phyloP scores from a whole-genome alignment of 2,329 filamentous ascomycete genomes.

The Alternaria infectoria region DNA sequence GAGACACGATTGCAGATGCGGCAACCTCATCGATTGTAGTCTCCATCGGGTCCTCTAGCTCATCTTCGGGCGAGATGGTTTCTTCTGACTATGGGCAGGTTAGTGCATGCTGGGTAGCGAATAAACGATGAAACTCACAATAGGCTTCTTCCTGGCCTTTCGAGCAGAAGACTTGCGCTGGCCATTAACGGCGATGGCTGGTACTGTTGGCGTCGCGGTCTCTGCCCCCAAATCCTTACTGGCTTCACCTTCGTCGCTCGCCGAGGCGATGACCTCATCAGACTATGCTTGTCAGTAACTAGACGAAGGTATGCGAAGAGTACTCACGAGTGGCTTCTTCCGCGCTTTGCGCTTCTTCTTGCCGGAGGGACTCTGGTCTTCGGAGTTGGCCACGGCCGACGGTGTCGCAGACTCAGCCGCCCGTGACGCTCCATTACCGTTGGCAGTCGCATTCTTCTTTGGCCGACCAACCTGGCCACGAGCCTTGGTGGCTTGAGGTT shows the following conservation, averaged over 20 bases:
- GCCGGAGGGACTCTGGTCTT: slow-evolving; percentile 27
- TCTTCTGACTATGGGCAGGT: slow-evolving; percentile 32
- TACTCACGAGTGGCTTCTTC: slow-evolving; percentile 38
- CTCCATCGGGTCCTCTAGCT: slow-evolving; percentile 32
- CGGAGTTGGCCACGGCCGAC: slow-evolving; percentile 19
- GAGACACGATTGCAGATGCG: slow-evolving; percentile 21
- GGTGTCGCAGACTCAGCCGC: slow-evolving; percentile 23
- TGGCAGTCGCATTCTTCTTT: slow-evolving; percentile 33
- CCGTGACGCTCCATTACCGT: slow-evolving; percentile 29
- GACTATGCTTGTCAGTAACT: slow-evolving; percentile 30
- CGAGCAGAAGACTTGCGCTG: slow-evolving; percentile 34
- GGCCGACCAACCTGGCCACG: slow-evolving; percentile 30
- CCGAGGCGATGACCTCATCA: slow-evolving; percentile 38
- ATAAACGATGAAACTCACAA: slow-evolving; percentile 27
- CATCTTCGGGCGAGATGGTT: slow-evolving; percentile 38
- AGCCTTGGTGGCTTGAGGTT: slow-evolving; percentile 26
- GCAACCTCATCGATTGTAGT: slow-evolving; percentile 19
- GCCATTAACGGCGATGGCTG: slow-evolving; percentile 23
- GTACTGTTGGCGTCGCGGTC: slow-evolving; percentile 16
- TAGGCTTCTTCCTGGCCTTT: slow-evolving; percentile 38
- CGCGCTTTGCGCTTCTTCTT: slow-evolving; percentile 38
- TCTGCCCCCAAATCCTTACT: slow-evolving; percentile 20
- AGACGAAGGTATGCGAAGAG: not conserved
- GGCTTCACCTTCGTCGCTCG: slow-evolving; percentile 31
- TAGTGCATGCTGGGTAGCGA: not conserved